Evolutionary conservation across 2,329 filamentous ascomycete species (phyloP), one percentile per base, ranked within the genome.

Genomic region (Trichoderma endophyticum): DNA sequence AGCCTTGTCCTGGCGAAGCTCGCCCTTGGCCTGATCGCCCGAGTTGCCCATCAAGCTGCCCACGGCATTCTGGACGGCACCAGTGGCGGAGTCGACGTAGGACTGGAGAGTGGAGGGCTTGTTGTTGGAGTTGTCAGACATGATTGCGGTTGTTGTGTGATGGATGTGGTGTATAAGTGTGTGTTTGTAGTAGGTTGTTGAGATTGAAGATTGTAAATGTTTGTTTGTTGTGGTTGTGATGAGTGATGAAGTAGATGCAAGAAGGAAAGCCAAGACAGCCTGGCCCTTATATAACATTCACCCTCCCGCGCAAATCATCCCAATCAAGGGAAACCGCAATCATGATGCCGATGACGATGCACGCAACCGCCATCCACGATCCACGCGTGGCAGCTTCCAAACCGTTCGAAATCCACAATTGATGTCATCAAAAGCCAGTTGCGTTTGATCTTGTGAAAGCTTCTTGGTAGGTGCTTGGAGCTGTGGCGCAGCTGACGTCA

Each of bases 21-120:
- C 84, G 77, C 90, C 91, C 83, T 92, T 83, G 68, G 82, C 80
- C 85, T 93, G 86, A 77, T 95, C 91, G 73, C 86, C 85, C 3
- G 86, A 86, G 84, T 84, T 93, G 77, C 94, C 94, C 11, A 92
- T 95, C 71, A 97, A 73, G 73, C 85, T 87, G 75, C 93, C 93
- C 64, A 96, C 77, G 64, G 87, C 89, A 74, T 87, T 91, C 83
- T 97, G 93, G 67, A 91, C 88, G 70, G 90, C 85, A 76, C 93
- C 93, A 48, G 90, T 87, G 77, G 92, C 92, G 15, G 88, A 88
- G 86, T 95, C 91, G 77, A 93, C 79, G 83, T 91, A 91, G 71
- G 93, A 92, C 86, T 95, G 89, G 79, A 95, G 87, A 75, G 94
- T 96, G 74, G 93, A 97, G 76, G 91, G 76, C 64, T 75, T 71